Base-by-base conservation (phyloP, 2,329 filamentous ascomycete species). In the Monilinia fructigena region DNA sequence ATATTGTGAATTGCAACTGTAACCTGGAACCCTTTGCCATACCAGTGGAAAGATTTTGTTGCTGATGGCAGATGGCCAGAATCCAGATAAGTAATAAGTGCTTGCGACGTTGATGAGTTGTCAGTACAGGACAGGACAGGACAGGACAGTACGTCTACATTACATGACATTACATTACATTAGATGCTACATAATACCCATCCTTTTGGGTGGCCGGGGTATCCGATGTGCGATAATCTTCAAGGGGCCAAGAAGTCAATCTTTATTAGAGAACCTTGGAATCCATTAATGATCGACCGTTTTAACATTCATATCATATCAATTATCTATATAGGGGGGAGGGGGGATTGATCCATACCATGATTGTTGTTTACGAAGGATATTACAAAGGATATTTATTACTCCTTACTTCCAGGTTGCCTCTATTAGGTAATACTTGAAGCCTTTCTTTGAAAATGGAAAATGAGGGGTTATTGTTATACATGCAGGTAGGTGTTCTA, bases 81-180 rank as follows among this genome's bases (percentile, higher is more conserved):
- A 35, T 35, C 31, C 31, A 35, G 31, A 35, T 35, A 35, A 35
- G 31, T 8, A 35, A 58, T 38, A 38, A 48, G 20, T 61, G 45
- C 52, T 42, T 65, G 63, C 55, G 28, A 61, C 63, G n/a, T 60
- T 66, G 63, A 66, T 66, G 63, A 53, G 63, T 61, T 66, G 63
- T 66, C 63, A 61, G 26, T 50, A 28, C 47, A 53, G 23, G 18
- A n/a, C 28, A 47, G 45, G 18, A 28, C 47, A 53, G 23, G 18
- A n/a, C 28, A 47, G 45, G 18, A 47, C 3, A 18, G 16, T 35
- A 35, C 31, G 5, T 35, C 31, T 54, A 53, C 48, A 54, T 55
- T 28, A 28, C 60, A 63, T 42, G 3, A 38, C 18, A 40, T 3
- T 3, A 28, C 38, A 38, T 38, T 55, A 40, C 31, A 16, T 26